Base-by-base conservation (phyloP, 306 rosid genomes). In the Hippophae tibetana region DNA sequence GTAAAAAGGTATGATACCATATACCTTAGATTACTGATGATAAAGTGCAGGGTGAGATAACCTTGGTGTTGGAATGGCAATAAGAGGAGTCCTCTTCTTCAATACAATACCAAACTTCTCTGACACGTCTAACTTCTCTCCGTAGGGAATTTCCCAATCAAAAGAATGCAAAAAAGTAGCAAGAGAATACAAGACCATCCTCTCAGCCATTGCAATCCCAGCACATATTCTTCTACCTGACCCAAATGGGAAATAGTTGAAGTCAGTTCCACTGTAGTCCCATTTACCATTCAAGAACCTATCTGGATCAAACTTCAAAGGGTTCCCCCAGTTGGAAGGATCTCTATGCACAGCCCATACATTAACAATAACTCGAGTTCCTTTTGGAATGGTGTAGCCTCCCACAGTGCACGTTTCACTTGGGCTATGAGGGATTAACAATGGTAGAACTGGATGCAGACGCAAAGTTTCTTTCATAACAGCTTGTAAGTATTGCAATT, bases 281-380 rank as follows among this genome's bases (percentile, higher is more conserved):
- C 77, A 84, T 9, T 69, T 78, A 1, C 3, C 12, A 13, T 73
- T 69, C 57, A 78, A 54, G 62, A 89, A 89, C 60, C 95, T 82
- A 10, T 72, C 31, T 1, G 95, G 97, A 5, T 84, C 82, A 56
- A 89, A 89, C 54, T 73, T 68, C 6, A 84, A 58, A 1, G 95
- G 90, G 2, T 66, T 75, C 2, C 84, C 79, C 95, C 95, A 90
- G 42, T 63, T 18, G 0, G 63, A 60, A 71, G 88, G 82, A 64
- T 86, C 89, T 61, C 95, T 83, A 1, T 86, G 97, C 23, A 82
- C 82, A 3, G 94, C 94, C 94, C 97, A 90, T 0, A 79, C 85
- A 1, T 86, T 90, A 9, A 90, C 12, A 8, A 86, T 73, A 12
- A 90, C 72, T 2, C 79, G 51, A 41, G 82, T 64, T 0, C 94